Evolutionary conservation across 1,284 basidiomycete species (phyloP), one percentile per base, ranked within the genome.

Genomic region (Melampsora larici-populina): DNA sequence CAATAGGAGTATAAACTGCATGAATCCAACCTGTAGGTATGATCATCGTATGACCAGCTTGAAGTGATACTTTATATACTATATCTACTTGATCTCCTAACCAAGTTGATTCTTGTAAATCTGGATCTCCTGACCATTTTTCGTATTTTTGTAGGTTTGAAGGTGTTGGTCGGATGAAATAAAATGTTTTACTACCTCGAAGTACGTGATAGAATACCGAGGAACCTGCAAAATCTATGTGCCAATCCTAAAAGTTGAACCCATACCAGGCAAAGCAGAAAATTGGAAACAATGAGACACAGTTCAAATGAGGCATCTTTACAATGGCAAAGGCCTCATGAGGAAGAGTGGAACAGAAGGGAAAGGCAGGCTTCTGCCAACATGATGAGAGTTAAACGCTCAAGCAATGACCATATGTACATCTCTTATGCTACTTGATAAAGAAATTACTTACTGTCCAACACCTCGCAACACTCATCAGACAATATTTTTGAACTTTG

Each of bases 1-100:
- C 94, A 62, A 88, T 85, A 0, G 96, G 95, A 0, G 95, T 98
- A 84, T 92, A 91, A 48, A 99, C 96, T 24, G 94, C 93, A 83
- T 99, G 96, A 79, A 98, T 97, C 91, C 96, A 98, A 0, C 96
- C 96, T 0, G 93, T 90, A 0, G 94, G 94, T 72, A 97, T 96
- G 78, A 97, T 92, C 85, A 86, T 86, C n/a, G 82, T 83, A 69
- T 82, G 81, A 58, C 82, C 82, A 29, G 79, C 77, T 51, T 26
- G 26, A 24, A 24, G 79, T 85, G 83, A 77, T 86, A 96, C 91
- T 82, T 92, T 94, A 81, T 89, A 89, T 3, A 98, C 93, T 80
- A 92, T 90, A 80, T 96, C 93, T 17, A 90, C 90, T 86, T 92
- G 86, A 75, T 97, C 93, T 7, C 95, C 95, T 9, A 98, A 86